These are phyloP conservation scores for Breviolum minutum DNA, from an alignment of 73 alveolate species.

Conservation along the genomic window DNA sequence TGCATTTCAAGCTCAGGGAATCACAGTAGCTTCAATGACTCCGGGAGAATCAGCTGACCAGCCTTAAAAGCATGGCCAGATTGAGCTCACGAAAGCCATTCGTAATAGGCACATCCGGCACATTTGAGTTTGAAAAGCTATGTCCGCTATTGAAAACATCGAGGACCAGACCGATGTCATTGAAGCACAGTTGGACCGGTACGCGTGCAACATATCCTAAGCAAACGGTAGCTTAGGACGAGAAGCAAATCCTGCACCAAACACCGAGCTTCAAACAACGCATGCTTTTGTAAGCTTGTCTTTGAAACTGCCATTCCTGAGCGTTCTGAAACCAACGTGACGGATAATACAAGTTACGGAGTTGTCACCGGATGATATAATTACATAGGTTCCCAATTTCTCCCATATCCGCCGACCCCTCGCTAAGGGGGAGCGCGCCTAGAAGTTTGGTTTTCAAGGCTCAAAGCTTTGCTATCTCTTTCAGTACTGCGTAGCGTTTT, in stretches of 20 bases:
- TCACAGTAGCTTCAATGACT: slow-evolving; percentile 56
- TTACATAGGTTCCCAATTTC: too few species aligned
- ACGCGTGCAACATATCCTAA: slow-evolving; percentile 79
- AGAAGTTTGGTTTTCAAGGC: too few species aligned
- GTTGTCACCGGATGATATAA: too few species aligned
- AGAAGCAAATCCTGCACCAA: not conserved
- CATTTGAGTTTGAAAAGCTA: too few species aligned
- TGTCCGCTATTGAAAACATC: not conserved
- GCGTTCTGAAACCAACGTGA: not conserved
- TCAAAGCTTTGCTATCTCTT: too few species aligned
- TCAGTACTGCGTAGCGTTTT: too few species aligned
- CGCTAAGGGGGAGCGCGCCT: too few species aligned
- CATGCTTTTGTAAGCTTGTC: slow-evolving; percentile 89
- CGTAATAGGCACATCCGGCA: not conserved
- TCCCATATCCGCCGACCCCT: too few species aligned
- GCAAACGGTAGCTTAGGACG: not conserved
- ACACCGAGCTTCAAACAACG: slow-evolving; percentile 21
- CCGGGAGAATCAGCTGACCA: slow-evolving; percentile 85
- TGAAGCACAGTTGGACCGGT: slow-evolving; percentile 81
- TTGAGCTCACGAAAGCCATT: too few species aligned
- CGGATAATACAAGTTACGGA: too few species aligned
- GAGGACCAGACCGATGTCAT: slow-evolving; percentile 50
- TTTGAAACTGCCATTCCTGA: slow-evolving; percentile 85
- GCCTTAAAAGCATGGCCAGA: not conserved
- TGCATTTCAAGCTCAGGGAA: slow-evolving; percentile 6